A percentile compares a stretch with the other conserved stretches of the same genome.
Conservation (phyloP, 2,329 filamentous ascomycete species). For the Akanthomyces lecanii region DNA sequence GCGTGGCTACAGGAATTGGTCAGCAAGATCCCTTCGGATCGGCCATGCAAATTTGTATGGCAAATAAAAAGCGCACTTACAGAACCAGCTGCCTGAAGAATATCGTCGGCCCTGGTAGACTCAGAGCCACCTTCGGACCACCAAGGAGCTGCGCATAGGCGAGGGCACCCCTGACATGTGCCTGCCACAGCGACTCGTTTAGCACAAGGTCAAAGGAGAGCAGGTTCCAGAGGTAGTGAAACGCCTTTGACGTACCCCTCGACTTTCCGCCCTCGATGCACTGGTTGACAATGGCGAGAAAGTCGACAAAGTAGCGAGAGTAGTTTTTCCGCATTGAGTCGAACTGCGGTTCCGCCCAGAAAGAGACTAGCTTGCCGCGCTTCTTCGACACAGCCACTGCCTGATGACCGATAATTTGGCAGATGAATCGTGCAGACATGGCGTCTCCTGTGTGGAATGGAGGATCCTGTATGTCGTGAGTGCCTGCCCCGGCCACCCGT, state of each 20-base stretch:
- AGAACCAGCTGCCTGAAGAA: conserved; percentile 1
- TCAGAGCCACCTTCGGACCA: not conserved
- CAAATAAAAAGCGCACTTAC: not conserved
- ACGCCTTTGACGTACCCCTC: not conserved
- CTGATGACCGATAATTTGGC: not conserved
- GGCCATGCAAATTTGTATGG: not conserved
- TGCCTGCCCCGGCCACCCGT: not conserved
- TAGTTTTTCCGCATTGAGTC: not conserved
- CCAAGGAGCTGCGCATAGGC: not conserved
- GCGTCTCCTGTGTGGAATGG: not conserved
- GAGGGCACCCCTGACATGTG: not conserved
- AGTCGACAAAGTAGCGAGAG: not conserved
- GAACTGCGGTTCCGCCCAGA: not conserved
- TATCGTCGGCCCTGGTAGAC: not conserved
- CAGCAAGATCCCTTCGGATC: too few relatives aligned
- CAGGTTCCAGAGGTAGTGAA: conserved; percentile 1
- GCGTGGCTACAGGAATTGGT: not conserved
- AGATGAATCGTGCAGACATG: conserved; percentile 4
- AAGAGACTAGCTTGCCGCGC: not conserved
- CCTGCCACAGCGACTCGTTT: not conserved
- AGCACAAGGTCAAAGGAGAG: not conserved
- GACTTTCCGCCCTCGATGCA: not conserved
- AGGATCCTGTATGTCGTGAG: not conserved
- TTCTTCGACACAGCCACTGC: not conserved
- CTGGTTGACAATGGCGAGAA: not conserved